A percentile compares a stretch with the other conserved stretches of the same genome.
These are phyloP conservation scores for Botrytis hyacinthi DNA, from an alignment of 2,329 filamentous ascomycete species.

Conservation along the genomic window DNA sequence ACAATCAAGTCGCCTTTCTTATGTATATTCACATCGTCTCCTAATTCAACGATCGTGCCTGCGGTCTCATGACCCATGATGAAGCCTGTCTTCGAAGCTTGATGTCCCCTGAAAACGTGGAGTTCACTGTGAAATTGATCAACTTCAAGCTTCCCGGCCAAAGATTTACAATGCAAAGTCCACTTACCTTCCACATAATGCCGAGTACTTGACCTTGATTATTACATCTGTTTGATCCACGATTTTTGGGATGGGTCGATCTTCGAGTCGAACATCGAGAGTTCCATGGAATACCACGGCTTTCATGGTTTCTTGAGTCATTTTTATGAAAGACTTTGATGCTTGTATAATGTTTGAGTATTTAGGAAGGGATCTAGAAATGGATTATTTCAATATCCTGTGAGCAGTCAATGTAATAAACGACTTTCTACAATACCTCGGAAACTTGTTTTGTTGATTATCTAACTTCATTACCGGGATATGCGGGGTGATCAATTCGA, in stretches of 20 bases:
- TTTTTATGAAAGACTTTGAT: not conserved
- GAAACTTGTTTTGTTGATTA: not conserved
- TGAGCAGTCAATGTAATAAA: not conserved
- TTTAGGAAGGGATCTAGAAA: not conserved
- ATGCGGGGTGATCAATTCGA: not conserved
- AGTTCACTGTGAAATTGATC: constrained; percentile 60
- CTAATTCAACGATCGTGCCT: constrained; percentile 67
- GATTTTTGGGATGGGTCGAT: constrained; percentile 74
- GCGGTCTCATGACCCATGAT: constrained; percentile 83
- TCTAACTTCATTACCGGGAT: not conserved
- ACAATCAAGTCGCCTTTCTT: constrained; percentile 76
- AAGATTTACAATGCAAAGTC: not conserved
- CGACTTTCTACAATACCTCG: not conserved
- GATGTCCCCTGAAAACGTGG: constrained; percentile 79
- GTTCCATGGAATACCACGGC: constrained; percentile 80
- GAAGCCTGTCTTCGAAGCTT: constrained; percentile 61
- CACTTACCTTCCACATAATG: constrained; percentile 80
- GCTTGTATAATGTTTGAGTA: not conserved
- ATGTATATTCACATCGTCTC: constrained; percentile 65
- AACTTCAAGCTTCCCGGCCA: not conserved
- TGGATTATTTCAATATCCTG: not conserved
- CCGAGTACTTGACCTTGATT: constrained; percentile 78
- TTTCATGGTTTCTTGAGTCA: constrained; percentile 63
- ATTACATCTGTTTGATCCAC: constrained; percentile 72
- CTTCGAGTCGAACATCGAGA: constrained; percentile 53